Percentiles rank a stretch among this genome's conserved stretches.
phyloP scores from a whole-genome alignment of 306 rosid species.

The Oxytropis ochrocephala region DNA sequence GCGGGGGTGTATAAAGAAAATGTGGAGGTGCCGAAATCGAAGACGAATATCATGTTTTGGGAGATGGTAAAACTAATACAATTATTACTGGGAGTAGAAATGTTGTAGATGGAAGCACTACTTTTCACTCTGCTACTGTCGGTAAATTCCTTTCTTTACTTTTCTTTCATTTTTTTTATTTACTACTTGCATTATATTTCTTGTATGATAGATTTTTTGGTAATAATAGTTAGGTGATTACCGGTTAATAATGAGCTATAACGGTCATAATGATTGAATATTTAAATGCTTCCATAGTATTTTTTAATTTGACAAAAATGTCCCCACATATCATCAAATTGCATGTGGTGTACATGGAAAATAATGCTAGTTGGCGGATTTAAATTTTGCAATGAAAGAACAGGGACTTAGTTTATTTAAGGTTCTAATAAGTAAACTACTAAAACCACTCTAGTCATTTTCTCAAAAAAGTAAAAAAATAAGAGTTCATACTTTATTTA shows the following conservation, averaged over 20 bases:
- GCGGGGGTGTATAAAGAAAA: conserved; percentile 73
- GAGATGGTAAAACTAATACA: conserved; percentile 60
- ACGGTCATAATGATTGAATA: neutral
- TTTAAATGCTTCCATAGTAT: neutral
- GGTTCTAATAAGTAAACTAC: neutral
- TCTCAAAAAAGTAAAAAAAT: too few species aligned
- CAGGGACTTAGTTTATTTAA: neutral
- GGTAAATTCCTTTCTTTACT: conserved; percentile 33
- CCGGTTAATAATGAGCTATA: neutral
- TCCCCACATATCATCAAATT: neutral
- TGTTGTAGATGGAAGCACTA: conserved; percentile 88
- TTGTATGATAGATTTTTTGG: neutral
- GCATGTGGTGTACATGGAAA: neutral
- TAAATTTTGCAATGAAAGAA: neutral
- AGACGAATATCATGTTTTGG: conserved; percentile 73
- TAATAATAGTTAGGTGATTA: neutral
- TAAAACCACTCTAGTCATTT: neutral
- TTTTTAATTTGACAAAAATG: neutral
- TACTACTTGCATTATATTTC: too few species aligned
- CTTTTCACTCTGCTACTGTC: conserved; percentile 86
- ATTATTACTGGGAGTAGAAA: conserved; percentile 69
- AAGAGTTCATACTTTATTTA: too few species aligned
- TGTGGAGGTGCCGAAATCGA: conserved; percentile 65
- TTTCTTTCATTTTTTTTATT: neutral
- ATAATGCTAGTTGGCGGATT: neutral